Evolutionary conservation across 345 rosid genomes (phyloP).

Genomic region (Turnera subulata): DNA sequence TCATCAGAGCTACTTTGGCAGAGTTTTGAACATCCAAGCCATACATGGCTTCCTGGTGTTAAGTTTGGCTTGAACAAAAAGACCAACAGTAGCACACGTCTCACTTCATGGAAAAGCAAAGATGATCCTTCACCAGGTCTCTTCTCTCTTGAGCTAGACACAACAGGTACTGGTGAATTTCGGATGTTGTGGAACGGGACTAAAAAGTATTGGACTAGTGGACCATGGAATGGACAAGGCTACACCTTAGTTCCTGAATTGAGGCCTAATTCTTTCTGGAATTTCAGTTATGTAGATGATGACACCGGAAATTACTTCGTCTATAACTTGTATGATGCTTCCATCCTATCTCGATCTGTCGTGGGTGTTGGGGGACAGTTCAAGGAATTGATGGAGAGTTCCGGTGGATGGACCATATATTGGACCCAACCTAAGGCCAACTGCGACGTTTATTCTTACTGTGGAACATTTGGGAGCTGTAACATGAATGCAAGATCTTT

Average conservation of each 20-base stretch:
- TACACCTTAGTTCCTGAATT: no score
- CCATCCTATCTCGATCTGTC: no score
- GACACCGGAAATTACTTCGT: no score
- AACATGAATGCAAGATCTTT: background rate
- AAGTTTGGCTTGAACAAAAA: conserved; percentile 16
- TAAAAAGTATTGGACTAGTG: no score
- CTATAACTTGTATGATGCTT: no score
- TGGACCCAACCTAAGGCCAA: conserved; percentile 13
- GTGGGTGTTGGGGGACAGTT: no score
- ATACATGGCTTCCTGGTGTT: conserved; percentile 36
- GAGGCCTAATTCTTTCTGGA: no score
- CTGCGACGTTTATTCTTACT: conserved; percentile 15
- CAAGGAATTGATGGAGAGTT: no score
- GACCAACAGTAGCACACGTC: conserved; percentile 20
- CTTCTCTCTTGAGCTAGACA: conserved; percentile 29
- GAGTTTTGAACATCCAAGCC: conserved; percentile 42
- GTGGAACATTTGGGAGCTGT: conserved; percentile 16
- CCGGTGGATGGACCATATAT: background rate
- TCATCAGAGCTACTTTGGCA: conserved; percentile 36
- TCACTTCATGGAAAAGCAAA: conserved; percentile 47
- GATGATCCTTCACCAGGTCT: conserved; percentile 47
- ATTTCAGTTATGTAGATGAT: no score
- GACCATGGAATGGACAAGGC: no score
- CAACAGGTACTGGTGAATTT: conserved; percentile 26
- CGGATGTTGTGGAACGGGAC: no score